Base-by-base conservation (phyloP, 352 stramenopile genomes). In the Thraustochytrium striatum region DNA sequence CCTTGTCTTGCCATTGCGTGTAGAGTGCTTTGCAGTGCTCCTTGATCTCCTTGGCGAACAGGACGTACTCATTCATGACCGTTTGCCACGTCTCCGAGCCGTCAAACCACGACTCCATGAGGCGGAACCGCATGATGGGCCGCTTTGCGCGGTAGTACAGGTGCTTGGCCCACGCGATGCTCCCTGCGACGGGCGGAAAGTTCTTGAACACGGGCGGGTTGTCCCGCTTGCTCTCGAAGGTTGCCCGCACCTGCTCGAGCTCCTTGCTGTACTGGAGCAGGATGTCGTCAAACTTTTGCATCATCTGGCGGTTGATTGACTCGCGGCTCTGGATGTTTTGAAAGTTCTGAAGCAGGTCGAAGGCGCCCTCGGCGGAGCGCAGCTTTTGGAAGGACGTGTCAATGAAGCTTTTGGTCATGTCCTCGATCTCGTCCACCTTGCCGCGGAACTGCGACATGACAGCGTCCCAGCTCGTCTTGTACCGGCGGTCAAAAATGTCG, bases 341-440 rank as follows among this genome's bases (percentile, higher is more conserved):
- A 82, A 98, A 97, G 75, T 98, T 98, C 72, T 97, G 89, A n/a
- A 98, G 88, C 57, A 98, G 85, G 82, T 98, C 93, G 61, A 98
- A 98, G 2, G 94, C 94, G 16, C 91, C 93, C 83, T 97, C 93
- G 0, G 94, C 91, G 2, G 90, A 96, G 1, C 93, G 88, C 13
- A 98, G 88, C 79, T 96, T 97, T 84, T 97, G 90, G 75, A 98
- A 98, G 0, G 92, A 96, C 1, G 92, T 92, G 72, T 98, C 93
- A 36, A 98, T 98, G 81, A 98, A 97, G 50, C 89, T 90, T 32
- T 91, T 88, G 1, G 93, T 98, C 91, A 96, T 95, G 35, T 90
- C 88, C 83, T 98, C 94, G 61, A 98, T 98, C 72, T 96, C 91
- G 25, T 87, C 85, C n/a, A 98, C 93, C 83, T 95, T 91, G 43